phyloP scores from a whole-genome alignment of 192 early-diverging fungal species.

The Coemansia sp. region DNA sequence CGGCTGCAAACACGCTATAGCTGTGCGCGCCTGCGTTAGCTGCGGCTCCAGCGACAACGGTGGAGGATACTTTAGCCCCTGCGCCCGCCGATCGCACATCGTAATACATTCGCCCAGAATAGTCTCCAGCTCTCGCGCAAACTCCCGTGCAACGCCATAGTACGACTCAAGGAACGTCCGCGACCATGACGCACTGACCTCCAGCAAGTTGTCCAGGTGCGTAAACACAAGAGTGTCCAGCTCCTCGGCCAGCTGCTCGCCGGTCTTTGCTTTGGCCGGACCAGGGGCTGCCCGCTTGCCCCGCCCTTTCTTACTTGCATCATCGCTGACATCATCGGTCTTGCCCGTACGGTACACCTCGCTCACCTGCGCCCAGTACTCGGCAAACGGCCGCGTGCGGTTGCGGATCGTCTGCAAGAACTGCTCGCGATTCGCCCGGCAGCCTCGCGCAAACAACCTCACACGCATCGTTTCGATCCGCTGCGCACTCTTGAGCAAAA shows the following conservation, averaged over 20 bases:
- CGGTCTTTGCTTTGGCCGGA: slow-evolving; percentile 15
- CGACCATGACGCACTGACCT: slow-evolving; percentile 55
- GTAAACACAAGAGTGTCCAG: slow-evolving; percentile 50
- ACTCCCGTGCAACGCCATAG: slow-evolving; percentile 57
- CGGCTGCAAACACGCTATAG: slow-evolving; percentile 43
- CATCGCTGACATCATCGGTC: slow-evolving; percentile 22
- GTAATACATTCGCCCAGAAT: slow-evolving; percentile 57
- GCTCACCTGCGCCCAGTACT: slow-evolving; percentile 56
- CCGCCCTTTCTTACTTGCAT: slow-evolving; percentile 6
- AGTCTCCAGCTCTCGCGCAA: slow-evolving; percentile 56
- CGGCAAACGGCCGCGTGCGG: slow-evolving; percentile 55
- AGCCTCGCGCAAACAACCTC: slow-evolving; percentile 53
- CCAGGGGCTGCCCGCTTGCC: slow-evolving; percentile 9
- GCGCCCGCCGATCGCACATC: slow-evolving; percentile 55
- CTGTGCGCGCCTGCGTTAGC: slow-evolving; percentile 33
- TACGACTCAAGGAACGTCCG: slow-evolving; percentile 57
- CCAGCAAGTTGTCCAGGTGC: slow-evolving; percentile 56
- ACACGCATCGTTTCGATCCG: slow-evolving; percentile 57
- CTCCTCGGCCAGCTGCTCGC: slow-evolving; percentile 35
- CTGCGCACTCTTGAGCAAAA: slow-evolving; percentile 56
- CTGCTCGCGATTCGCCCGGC: slow-evolving; percentile 50
- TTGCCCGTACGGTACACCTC: slow-evolving; percentile 43
- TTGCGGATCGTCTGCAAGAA: slow-evolving; percentile 54
- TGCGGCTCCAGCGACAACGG: slow-evolving; percentile 51
- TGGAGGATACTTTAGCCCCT: slow-evolving; percentile 55